These are phyloP conservation scores for Exidia glandulosa DNA, from an alignment of 768 basidiomycete genomes.

Conservation along the genomic window DNA sequence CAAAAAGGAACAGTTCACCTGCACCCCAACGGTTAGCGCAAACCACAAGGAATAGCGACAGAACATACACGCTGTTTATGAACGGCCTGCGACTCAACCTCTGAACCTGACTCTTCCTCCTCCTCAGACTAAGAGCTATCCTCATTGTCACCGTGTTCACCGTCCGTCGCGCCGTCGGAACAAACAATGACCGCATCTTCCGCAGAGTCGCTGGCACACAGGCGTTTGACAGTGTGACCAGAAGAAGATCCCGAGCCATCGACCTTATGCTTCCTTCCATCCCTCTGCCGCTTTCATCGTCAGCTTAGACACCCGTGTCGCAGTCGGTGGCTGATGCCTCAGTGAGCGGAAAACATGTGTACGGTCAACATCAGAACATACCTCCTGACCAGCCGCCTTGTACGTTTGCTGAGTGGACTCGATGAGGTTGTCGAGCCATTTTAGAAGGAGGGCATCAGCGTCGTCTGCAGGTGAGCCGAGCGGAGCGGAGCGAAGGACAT, in stretches of 20 bases:
- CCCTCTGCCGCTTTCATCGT: neutral
- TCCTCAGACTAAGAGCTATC: neutral
- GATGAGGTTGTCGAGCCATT: neutral
- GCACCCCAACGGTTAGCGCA: neutral
- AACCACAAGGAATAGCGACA: too few species aligned
- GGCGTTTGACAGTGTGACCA: neutral
- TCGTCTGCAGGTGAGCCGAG: neutral
- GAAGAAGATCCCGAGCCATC: neutral
- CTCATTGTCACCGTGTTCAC: neutral
- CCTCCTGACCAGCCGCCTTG: neutral
- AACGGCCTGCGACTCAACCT: too few species aligned
- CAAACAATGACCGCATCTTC: neutral
- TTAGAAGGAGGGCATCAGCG: neutral
- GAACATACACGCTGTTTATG: neutral
- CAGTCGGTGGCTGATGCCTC: neutral
- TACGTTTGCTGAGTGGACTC: neutral
- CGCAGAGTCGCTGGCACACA: neutral
- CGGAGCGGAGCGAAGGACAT: neutral
- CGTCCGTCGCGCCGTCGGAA: neutral
- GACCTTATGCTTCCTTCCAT: too few species aligned
- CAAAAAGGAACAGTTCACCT: neutral
- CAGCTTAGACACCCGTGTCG: neutral
- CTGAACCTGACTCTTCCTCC: too few species aligned
- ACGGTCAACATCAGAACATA: neutral
- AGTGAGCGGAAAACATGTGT: neutral